Evolutionary conservation across 1,284 basidiomycete species (phyloP), one percentile per base, ranked within the genome.

Genomic region (Puccinia coronata): DNA sequence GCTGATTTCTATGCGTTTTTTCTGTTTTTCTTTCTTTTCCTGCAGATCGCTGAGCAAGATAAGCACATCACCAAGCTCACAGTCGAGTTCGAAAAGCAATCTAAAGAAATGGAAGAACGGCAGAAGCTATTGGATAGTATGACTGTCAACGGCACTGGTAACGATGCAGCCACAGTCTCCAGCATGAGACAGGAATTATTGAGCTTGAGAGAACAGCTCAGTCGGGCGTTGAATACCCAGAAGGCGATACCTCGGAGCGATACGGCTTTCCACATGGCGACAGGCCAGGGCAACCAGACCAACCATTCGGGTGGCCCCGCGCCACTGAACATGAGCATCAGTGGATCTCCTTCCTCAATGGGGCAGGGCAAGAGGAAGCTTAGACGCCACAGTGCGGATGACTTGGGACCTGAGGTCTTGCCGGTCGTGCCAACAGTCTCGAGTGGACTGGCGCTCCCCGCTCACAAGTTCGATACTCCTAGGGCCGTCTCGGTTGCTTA

Each of bases 181-280:
- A 92, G 92, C 0, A 90, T 99, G 84, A 94, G 97, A 87, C 92
- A 91, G 84, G 97, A 99, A 88, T 91, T 99, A 82, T 92, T 92
- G 86, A 92, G 88, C 83, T 88, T 99, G 73, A 93, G 95, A 82
- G 97, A 99, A 86, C 96, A 99, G 86, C 91, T 99, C 83, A 95
- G 96, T 85, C 91, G 97, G 41, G 92, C 95, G 28, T 95, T 81
- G 95, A 85, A 94, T 96, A 6, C 89, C 96, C 83, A 94, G 93
- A 86, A 87, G 74, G 83, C 84, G 41, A 28, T 77, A 93, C 93
- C 84, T 39, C 53, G 79, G 16, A 71, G 90, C 90, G 28, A 91
- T 92, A 71, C 89, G 88, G 43, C 88, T 93, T 72, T 92, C 91
- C 82, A 86, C 89, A 63, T 89, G 83, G 78, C 83, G 87, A 80